These are phyloP conservation scores for Magnusiomyces ingens DNA, from an alignment of 1,139 yeast species.

Conservation along the genomic window DNA sequence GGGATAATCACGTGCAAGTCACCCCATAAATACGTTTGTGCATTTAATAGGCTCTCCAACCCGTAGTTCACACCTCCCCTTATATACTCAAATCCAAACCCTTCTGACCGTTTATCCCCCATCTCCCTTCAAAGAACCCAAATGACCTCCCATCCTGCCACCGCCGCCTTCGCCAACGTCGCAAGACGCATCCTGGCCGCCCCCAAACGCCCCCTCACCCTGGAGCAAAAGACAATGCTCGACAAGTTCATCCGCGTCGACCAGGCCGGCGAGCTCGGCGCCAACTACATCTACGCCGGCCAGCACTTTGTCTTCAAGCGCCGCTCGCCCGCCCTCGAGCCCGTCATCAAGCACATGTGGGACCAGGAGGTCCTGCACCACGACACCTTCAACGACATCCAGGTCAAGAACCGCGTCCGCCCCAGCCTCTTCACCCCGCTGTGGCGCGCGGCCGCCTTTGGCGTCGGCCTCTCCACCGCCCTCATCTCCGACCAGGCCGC, in stretches of 20 bases:
- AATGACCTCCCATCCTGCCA: conserved; percentile 2
- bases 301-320: conserved; percentile 72
- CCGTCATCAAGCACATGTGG: conserved; percentile 90
- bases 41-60: neutral
- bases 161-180: conserved; percentile 8
- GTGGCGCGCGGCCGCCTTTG: conserved; percentile 88
- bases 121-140: neutral
- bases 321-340: conserved; percentile 54
- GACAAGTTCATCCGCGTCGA: conserved; percentile 83
- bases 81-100: no score
- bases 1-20: neutral
- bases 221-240: conserved; percentile 47
- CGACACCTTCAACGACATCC: conserved; percentile 71
- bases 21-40: neutral
- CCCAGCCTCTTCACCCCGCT: conserved; percentile 87
- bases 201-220: conserved; percentile 1
- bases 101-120: neutral
- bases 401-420: conserved; percentile 70
- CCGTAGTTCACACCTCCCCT: no score
- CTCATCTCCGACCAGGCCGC: conserved; percentile 89
- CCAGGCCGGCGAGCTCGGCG: conserved; percentile 99
- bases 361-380: conserved; percentile 93
- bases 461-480: conserved; percentile 84
- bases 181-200: conserved; percentile 10
- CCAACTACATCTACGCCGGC: conserved; percentile 86